Percentiles rank a stretch among this genome's conserved stretches.
phyloP scores from a whole-genome alignment of 2,329 filamentous ascomycete species.

The Trichoderma sp. region DNA sequence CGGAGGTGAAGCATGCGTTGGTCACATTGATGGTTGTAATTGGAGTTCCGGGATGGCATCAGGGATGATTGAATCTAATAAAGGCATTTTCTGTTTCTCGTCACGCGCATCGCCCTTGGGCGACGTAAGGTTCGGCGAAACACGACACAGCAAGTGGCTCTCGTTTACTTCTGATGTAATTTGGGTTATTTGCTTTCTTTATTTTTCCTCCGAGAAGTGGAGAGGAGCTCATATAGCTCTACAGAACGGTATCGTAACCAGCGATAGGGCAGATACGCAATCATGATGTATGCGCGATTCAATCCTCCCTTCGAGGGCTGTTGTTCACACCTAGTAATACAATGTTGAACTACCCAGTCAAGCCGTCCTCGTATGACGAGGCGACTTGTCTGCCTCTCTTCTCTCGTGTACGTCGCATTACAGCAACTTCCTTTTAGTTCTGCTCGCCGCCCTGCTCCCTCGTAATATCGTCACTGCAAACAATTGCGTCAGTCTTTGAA shows the following conservation, averaged over 20 bases:
- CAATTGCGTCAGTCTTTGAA: neutral
- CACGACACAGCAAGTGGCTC: conserved; percentile 27
- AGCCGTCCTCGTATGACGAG: neutral
- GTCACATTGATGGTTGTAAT: conserved; percentile 31
- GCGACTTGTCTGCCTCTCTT: neutral
- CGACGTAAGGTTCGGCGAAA: conserved; percentile 23
- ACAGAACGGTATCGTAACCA: conserved; percentile 41
- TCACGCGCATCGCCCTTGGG: conserved; percentile 25
- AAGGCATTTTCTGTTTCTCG: conserved; percentile 10
- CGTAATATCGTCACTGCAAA: conserved; percentile 72
- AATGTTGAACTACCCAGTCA: conserved; percentile 8
- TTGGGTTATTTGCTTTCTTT: neutral
- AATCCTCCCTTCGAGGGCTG: neutral
- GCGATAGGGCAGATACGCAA: conserved; percentile 11
- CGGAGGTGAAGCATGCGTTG: conserved; percentile 54
- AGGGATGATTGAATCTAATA: conserved; percentile 28
- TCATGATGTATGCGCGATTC: conserved; percentile 13
- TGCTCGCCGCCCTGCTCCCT: conserved; percentile 70
- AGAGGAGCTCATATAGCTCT: conserved; percentile 41
- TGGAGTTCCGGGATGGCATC: conserved; percentile 29
- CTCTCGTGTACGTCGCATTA: neutral
- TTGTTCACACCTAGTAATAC: neutral
- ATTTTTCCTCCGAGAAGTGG: neutral
- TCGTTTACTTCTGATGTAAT: conserved; percentile 3
- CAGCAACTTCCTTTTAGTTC: conserved; percentile 48